Evolutionary conservation across 2,329 filamentous ascomycete genomes (phyloP).

Genomic region (Chaetomium globosum): DNA sequence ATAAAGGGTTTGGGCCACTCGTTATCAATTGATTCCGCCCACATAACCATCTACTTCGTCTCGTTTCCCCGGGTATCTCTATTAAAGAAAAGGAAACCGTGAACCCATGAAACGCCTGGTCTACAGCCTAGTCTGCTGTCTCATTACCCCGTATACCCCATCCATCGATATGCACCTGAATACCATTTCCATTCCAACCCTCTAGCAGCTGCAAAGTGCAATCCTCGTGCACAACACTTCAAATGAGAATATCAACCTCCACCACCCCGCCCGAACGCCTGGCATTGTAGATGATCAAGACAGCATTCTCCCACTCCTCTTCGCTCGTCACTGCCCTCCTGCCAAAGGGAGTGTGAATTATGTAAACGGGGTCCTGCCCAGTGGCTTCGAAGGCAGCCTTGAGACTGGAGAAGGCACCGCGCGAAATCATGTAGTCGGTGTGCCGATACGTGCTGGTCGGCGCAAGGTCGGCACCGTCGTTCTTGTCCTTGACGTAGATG

Average conservation of each 20-base stretch:
- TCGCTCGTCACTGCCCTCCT: constrained; percentile 21
- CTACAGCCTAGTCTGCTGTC: neutral
- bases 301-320: constrained; percentile 32
- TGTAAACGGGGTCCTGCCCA: constrained; percentile 25
- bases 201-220: neutral
- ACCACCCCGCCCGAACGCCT: constrained; percentile 28
- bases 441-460: constrained; percentile 26
- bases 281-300: constrained; percentile 31
- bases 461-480: constrained; percentile 25
- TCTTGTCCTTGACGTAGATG: constrained; percentile 32
- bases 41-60: neutral
- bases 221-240: constrained; percentile 8
- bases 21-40: neutral
- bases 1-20: neutral
- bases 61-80: constrained; percentile 9
- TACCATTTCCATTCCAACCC: neutral
- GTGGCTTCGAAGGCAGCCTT: constrained; percentile 28
- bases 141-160: neutral
- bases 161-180: neutral
- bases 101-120: neutral
- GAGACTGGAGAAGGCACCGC: constrained; percentile 30
- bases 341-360: constrained; percentile 29
- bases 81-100: neutral
- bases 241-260: constrained; percentile 32
- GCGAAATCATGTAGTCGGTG: constrained; percentile 21